Conservation (phyloP, 2,329 filamentous ascomycete genomes). For the Alternaria ethzedia region DNA sequence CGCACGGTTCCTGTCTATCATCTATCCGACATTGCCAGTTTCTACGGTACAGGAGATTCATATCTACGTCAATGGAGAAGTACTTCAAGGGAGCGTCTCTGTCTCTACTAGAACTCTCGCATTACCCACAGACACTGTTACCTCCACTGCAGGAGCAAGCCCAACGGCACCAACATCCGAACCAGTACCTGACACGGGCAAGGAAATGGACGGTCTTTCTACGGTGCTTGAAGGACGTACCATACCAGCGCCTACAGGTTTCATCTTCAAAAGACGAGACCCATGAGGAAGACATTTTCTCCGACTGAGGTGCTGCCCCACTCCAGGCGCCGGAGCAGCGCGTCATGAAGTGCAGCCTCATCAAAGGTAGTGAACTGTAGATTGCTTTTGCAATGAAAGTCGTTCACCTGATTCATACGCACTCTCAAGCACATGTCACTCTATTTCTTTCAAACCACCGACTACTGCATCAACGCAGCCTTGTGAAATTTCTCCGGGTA, state of each 20-base stretch:
- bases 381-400: neutral
- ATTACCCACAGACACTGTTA: neutral
- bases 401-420: neutral
- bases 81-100: neutral
- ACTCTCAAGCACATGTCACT: neutral
- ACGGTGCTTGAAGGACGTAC: neutral
- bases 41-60: slow-evolving; percentile 20
- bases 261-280: slow-evolving; percentile 4
- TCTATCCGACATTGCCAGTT: slow-evolving; percentile 12
- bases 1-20: slow-evolving; percentile 19
- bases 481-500: neutral
- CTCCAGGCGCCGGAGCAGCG: slow-evolving; percentile 9
- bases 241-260: slow-evolving; percentile 6
- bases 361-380: neutral
- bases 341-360: slow-evolving; percentile 13
- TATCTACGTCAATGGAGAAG: slow-evolving; percentile 22
- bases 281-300: neutral
- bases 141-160: neutral
- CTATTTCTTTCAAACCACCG: neutral
- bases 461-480: neutral
- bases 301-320: slow-evolving; percentile 1
- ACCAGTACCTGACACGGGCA: neutral
- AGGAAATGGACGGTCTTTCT: neutral
- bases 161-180: neutral
- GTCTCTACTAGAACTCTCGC: neutral